phyloP scores from a whole-genome alignment of 2,329 filamentous ascomycete genomes.

The Colletotrichum godetiae region DNA sequence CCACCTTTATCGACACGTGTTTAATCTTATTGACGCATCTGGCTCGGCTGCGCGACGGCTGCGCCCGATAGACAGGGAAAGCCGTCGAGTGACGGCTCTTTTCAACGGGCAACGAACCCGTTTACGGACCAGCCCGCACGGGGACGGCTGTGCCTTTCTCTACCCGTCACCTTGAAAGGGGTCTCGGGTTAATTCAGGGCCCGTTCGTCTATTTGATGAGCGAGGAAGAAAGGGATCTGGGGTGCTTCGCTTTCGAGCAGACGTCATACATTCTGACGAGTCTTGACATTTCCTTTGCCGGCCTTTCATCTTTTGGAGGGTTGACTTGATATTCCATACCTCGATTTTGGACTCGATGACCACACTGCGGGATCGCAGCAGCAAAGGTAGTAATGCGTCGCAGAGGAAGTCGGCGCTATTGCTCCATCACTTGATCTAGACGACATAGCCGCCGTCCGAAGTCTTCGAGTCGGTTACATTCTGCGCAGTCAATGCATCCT shows the following conservation, averaged over 20 bases:
- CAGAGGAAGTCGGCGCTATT: neutral
- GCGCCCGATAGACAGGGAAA: neutral
- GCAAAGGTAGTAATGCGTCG: neutral
- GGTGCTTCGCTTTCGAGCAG: neutral
- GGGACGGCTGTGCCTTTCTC: neutral
- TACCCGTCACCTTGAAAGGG: neutral
- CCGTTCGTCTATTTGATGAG: neutral
- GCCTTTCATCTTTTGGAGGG: neutral
- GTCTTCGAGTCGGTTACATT: neutral
- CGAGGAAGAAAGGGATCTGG: neutral
- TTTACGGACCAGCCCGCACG: neutral
- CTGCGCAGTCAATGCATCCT: neutral
- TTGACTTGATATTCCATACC: neutral
- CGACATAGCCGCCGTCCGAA: neutral
- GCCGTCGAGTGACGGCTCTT: neutral
- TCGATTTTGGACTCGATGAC: neutral
- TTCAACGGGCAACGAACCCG: neutral
- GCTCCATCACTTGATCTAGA: neutral
- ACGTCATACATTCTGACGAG: neutral
- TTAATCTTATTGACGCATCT: neutral
- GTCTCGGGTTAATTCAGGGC: neutral
- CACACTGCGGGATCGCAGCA: neutral
- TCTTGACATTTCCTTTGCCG: neutral
- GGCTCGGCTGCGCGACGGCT: neutral
- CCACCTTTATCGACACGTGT: conserved; percentile 2